Evolutionary conservation across 108 stramenopile species (phyloP), one percentile per base, ranked within the genome.

Genomic region (Skeletonema costatum): DNA sequence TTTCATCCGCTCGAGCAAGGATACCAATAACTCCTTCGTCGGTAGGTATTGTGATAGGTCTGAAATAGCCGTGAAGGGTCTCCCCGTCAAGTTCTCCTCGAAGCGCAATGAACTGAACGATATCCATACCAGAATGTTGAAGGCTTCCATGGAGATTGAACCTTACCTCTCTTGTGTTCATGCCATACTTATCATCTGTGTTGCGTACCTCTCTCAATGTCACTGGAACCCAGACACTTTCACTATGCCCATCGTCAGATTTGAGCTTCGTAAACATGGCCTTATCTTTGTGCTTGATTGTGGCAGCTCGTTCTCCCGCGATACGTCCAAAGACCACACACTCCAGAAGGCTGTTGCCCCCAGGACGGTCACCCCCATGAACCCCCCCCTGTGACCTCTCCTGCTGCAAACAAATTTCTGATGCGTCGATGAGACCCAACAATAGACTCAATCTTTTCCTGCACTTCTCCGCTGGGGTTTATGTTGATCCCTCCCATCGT

Each of bases 401-500:
- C 91, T 12, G 86, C 89, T 25, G 87, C 91, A 68, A 81, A 87
- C 2, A 93, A 77, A 2, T 87, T 84, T 4, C 71, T 64, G 35
- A 91, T 86, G n/a, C 35, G 78, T 13, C 76, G 70, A 41, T 81
- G 79, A 76, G 82, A n/a, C 7, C 75, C 75, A 0, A 70, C 33
- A 32, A 81, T 73, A 30, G 33, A 44, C 16, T 73, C 51, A 17
- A 92, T 68, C 19, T 35, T 30, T 30, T 79, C 72, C 56, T 73
- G 78, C 10, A 92, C 93, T 53, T 90, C 80, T 12, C 87, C 91
- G 4, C 35, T 70, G 12, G 81, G 60, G 69, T 88, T 85, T 31
- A 96, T 90, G 44, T 70, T 80, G 14, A 96, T 35, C 1, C 95
- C 96, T 10, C 96, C 96, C 93, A 97, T 95, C 64, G 90, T 91